Conservation (phyloP, 2,329 filamentous ascomycete genomes). For the Chlorencoelia australis region DNA sequence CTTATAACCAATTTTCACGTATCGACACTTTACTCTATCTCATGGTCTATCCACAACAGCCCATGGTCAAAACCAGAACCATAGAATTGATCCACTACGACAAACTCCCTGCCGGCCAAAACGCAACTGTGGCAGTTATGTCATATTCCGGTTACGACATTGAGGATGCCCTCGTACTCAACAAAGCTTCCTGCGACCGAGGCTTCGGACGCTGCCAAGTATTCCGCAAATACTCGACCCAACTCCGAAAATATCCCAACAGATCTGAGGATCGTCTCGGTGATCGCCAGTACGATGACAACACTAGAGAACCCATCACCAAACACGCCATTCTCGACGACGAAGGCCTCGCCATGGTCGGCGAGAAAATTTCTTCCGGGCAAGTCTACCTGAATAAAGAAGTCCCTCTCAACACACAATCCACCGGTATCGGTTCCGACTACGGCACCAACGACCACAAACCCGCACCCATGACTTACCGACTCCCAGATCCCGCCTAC, state of each 20-base stretch:
- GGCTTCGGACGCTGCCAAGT: slow-evolving; percentile 96
- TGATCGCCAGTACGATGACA: slow-evolving; percentile 42
- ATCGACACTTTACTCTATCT: slow-evolving; percentile 95
- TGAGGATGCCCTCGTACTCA: slow-evolving; percentile 91
- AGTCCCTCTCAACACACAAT: slow-evolving; percentile 66
- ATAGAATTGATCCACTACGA: slow-evolving; percentile 97
- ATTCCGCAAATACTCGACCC: slow-evolving; percentile 86
- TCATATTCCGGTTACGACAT: slow-evolving; percentile 99
- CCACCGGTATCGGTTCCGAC: slow-evolving; percentile 60
- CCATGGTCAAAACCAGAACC: slow-evolving; percentile 94
- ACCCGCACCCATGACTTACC: slow-evolving; percentile 66
- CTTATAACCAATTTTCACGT: slow-evolving; percentile 93
- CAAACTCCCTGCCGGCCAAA: slow-evolving; percentile 92
- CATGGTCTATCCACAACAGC: slow-evolving; percentile 94
- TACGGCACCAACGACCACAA: slow-evolving; percentile 51
- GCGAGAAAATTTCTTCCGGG: slow-evolving; percentile 64
- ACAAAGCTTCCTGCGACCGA: slow-evolving; percentile 90
- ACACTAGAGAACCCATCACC: slow-evolving; percentile 50
- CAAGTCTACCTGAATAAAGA: slow-evolving; percentile 90
- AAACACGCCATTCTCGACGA: slow-evolving; percentile 66
- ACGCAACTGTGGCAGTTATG: slow-evolving; percentile 97
- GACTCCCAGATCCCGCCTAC: slow-evolving; percentile 73
- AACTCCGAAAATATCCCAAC: slow-evolving; percentile 83
- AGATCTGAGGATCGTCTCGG: slow-evolving; percentile 58
- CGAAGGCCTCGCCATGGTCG: slow-evolving; percentile 86